Evolutionary conservation across 495 filamentous ascomycete genomes (phyloP).

Genomic region (Aspergillus sclerotiicarbonarius): DNA sequence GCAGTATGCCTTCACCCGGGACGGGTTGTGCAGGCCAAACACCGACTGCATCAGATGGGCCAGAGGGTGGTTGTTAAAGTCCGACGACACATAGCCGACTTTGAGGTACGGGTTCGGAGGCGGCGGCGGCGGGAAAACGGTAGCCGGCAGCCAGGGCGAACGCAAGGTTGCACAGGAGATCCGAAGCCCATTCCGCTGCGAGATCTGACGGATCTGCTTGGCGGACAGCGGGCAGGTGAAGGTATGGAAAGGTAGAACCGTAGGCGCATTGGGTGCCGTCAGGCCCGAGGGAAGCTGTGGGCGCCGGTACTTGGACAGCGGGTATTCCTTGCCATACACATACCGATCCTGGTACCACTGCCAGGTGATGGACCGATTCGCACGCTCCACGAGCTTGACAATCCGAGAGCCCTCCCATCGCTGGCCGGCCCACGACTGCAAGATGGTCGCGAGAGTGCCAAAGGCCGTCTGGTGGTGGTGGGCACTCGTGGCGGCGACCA

Average conservation of each 20-base stretch:
- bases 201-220: slow-evolving; percentile 92
- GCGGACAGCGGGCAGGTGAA: slow-evolving; percentile 94
- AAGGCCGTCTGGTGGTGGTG: slow-evolving; percentile 27
- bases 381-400: slow-evolving; percentile 82
- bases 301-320: slow-evolving; percentile 62
- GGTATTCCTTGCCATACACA: slow-evolving; percentile 56
- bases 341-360: slow-evolving; percentile 88
- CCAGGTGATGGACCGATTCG: slow-evolving; percentile 71
- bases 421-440: slow-evolving; percentile 70
- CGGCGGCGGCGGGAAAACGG: slow-evolving; percentile 77
- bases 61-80: slow-evolving; percentile 98
- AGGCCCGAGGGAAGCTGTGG: slow-evolving; percentile 74
- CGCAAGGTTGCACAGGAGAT: slow-evolving; percentile 88
- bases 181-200: slow-evolving; percentile 88
- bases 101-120: slow-evolving; percentile 82
- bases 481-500: slow-evolving; percentile 34
- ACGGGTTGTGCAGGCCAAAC: slow-evolving; percentile 82
- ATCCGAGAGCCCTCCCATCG: slow-evolving; percentile 88
- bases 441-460: slow-evolving; percentile 37
- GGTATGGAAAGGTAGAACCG: slow-evolving; percentile 97
- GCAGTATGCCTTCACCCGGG: slow-evolving; percentile 79
- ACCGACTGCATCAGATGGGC: slow-evolving; percentile 99
- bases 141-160: slow-evolving; percentile 78
- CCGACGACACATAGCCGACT: slow-evolving; percentile 94
- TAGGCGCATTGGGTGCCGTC: slow-evolving; percentile 84